Evolutionary conservation across 2,329 filamentous ascomycete species (phyloP).

Genomic region (Ploettnerulaceae sp.): DNA sequence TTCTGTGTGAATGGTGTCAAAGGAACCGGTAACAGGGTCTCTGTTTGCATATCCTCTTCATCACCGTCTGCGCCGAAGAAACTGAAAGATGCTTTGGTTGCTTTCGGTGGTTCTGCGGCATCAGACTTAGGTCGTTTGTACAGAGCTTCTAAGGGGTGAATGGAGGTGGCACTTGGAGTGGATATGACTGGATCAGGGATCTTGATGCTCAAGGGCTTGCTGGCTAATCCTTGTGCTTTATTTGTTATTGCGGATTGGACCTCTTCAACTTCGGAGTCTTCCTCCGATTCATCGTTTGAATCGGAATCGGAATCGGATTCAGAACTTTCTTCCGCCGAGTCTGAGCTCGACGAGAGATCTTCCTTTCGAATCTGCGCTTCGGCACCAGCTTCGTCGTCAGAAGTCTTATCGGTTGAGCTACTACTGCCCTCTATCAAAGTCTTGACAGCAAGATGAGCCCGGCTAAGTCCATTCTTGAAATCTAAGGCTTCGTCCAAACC

Average conservation of each 20-base stretch:
- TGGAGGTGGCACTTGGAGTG: slow-evolving; percentile 37
- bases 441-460: slow-evolving; percentile 18
- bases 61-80: slow-evolving; percentile 64
- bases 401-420: slow-evolving; percentile 8
- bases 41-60: slow-evolving; percentile 41
- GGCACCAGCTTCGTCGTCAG: slow-evolving; percentile 11
- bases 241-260: slow-evolving; percentile 16
- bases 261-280: slow-evolving; percentile 18
- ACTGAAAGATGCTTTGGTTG: slow-evolving; percentile 61
- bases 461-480: background rate
- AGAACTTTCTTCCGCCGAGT: slow-evolving; percentile 8
- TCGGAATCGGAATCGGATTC: slow-evolving; percentile 8
- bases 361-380: background rate
- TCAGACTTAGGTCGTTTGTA: slow-evolving; percentile 67
- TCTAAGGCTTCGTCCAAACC: background rate
- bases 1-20: slow-evolving; percentile 79
- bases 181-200: slow-evolving; percentile 40
- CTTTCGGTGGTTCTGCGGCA: slow-evolving; percentile 36
- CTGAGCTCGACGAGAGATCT: slow-evolving; percentile 7
- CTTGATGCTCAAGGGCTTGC: slow-evolving; percentile 51
- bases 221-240: slow-evolving; percentile 41
- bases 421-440: background rate
- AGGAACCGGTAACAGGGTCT: slow-evolving; percentile 49
- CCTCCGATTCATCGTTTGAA: slow-evolving; percentile 16
- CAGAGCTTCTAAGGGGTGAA: slow-evolving; percentile 87